These are phyloP conservation scores for Picea mariana DNA, from an alignment of 83 land plant species.

Conservation along the genomic window DNA sequence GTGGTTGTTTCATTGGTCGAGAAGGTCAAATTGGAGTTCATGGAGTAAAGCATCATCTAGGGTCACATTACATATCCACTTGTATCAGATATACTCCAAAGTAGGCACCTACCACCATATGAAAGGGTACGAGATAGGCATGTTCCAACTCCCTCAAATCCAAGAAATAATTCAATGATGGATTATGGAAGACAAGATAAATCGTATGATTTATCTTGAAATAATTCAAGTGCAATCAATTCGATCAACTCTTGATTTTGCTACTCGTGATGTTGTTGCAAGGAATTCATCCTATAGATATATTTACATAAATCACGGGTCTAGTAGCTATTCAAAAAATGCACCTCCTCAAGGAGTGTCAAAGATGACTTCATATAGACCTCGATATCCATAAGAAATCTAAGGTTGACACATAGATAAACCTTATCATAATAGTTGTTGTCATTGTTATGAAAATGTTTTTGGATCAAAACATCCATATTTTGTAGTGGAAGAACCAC, in stretches of 20 bases:
- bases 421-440: conserved; percentile 60
- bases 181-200: conserved; percentile 43
- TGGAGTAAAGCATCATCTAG: conserved; percentile 36
- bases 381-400: conserved; percentile 53
- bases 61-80: conserved; percentile 26
- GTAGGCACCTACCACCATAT: conserved; percentile 41
- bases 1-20: conserved; percentile 28
- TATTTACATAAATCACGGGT: conserved; percentile 55
- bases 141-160: conserved; percentile 42
- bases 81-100: conserved; percentile 28
- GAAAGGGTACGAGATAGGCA: conserved; percentile 59
- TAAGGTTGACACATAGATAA: conserved; percentile 58
- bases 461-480: conserved; percentile 83
- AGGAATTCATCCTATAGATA: conserved; percentile 39
- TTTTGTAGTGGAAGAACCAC: conserved; percentile 57
- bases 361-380: conserved; percentile 43
- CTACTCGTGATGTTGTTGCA: too few relatives aligned
- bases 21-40: conserved; percentile 22
- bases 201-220: background rate
- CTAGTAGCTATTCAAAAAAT: conserved; percentile 27
- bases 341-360: conserved; percentile 38
- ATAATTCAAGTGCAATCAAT: too few relatives aligned
- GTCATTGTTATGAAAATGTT: conserved; percentile 58
- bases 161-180: conserved; percentile 45
- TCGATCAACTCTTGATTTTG: too few relatives aligned